phyloP scores from a whole-genome alignment of 371 early-diverging fungal species.

The Amoeboaphelidium protococcarum region DNA sequence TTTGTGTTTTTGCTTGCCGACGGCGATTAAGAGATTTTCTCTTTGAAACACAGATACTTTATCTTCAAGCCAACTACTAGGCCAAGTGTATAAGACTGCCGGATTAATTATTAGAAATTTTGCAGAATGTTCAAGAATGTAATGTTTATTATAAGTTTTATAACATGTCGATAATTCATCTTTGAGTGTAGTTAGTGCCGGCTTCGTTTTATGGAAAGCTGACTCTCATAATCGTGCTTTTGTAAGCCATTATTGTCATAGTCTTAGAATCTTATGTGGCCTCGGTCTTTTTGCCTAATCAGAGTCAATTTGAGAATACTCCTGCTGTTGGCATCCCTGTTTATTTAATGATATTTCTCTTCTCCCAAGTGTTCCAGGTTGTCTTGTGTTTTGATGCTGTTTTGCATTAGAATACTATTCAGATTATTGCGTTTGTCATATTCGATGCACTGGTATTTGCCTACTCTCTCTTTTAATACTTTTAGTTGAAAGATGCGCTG shows the following conservation, averaged over 20 bases:
- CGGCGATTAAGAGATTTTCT: too few species aligned
- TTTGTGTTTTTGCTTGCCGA: too few species aligned
- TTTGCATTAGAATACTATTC: constrained; percentile 54
- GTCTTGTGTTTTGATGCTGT: constrained; percentile 45
- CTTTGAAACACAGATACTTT: too few species aligned
- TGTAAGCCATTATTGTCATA: constrained; percentile 6
- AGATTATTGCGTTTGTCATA: constrained; percentile 48
- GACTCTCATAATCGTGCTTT: constrained; percentile 5
- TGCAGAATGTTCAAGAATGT: too few species aligned
- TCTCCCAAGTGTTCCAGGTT: constrained; percentile 40
- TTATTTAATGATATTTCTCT: constrained; percentile 44
- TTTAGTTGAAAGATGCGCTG: constrained; percentile 4
- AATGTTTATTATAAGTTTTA: too few species aligned
- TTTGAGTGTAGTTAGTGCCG: too few species aligned
- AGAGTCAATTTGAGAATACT: constrained; percentile 6
- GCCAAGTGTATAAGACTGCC: too few species aligned
- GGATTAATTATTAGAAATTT: too few species aligned
- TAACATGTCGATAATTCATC: too few species aligned
- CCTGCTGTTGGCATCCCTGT: constrained; percentile 28
- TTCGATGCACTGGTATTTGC: constrained; percentile 48
- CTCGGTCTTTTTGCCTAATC: constrained; percentile 11
- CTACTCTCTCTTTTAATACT: constrained; percentile 41
- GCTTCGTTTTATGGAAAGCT: too few species aligned
- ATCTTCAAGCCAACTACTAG: too few species aligned
- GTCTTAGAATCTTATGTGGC: constrained; percentile 12